Conservation (phyloP, 352 stramenopile species). For the Phytophthora sansomeana region DNA sequence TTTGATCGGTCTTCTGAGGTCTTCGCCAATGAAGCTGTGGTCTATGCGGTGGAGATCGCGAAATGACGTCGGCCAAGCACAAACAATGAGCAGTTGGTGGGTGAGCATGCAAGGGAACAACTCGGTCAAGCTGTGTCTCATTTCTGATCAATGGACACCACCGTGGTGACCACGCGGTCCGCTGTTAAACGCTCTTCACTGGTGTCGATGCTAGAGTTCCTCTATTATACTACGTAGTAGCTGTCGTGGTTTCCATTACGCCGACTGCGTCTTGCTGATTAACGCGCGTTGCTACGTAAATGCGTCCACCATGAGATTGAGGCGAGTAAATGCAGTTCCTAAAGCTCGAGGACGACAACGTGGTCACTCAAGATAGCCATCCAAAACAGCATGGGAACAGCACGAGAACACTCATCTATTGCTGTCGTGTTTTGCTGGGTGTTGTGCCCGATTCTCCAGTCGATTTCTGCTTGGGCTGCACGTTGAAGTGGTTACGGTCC, state of each 20-base stretch:
- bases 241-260: no score
- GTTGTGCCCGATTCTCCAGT: background rate
- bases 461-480: slow-evolving; percentile 1
- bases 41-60: background rate
- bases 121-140: slow-evolving; percentile 1
- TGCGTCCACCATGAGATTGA: no score
- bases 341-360: no score
- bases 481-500: slow-evolving; percentile 3
- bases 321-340: no score
- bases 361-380: no score
- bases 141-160: slow-evolving; percentile 15
- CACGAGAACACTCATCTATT: background rate
- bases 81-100: slow-evolving; percentile 15
- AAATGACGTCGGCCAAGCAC: slow-evolving; percentile 14
- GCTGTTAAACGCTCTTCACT: background rate
- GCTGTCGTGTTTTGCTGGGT: background rate
- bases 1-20: background rate
- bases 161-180: background rate
- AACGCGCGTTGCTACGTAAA: no score
- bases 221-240: no score
- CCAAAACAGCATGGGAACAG: background rate
- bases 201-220: background rate
- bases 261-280: no score
- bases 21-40: background rate
- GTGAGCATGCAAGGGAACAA: slow-evolving; percentile 17